phyloP scores from a whole-genome alignment of 2,329 filamentous ascomycete genomes.

The Neonectria sp. region DNA sequence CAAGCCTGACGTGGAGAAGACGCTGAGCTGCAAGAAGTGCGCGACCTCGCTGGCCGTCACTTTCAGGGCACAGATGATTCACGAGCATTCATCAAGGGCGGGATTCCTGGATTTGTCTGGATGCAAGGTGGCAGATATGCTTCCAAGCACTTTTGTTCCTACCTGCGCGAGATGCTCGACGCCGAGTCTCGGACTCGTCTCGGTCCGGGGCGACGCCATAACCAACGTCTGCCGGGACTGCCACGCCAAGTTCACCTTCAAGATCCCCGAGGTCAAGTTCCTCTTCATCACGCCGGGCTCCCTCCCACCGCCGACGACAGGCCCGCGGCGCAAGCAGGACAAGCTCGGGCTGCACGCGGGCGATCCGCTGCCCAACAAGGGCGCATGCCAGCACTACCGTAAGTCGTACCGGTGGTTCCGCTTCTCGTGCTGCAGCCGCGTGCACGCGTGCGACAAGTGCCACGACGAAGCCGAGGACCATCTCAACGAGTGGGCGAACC shows the following conservation, averaged over 20 bases:
- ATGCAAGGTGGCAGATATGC: conserved; percentile 81
- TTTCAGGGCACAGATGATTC: conserved; percentile 80
- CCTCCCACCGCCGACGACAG: conserved; percentile 56
- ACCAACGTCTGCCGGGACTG: conserved; percentile 85
- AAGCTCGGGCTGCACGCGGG: conserved; percentile 71
- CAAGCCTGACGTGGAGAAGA: conserved; percentile 68
- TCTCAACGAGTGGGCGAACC: conserved; percentile 83
- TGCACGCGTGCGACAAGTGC: conserved; percentile 78
- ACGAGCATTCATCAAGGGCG: conserved; percentile 80
- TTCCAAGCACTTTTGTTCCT: conserved; percentile 84
- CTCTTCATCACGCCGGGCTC: conserved; percentile 75
- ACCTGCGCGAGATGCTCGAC: conserved; percentile 85
- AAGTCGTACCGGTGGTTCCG: conserved; percentile 76
- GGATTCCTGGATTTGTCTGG: conserved; percentile 85
- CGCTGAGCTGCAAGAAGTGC: conserved; percentile 72
- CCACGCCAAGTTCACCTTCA: conserved; percentile 85
- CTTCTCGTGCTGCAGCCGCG: conserved; percentile 73
- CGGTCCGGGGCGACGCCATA: conserved; percentile 80
- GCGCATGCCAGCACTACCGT: conserved; percentile 71
- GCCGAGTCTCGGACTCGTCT: conserved; percentile 75
- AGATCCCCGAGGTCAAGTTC: conserved; percentile 84
- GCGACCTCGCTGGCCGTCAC: conserved; percentile 64
- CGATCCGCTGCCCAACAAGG: conserved; percentile 67
- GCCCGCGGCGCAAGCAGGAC: conserved; percentile 64
- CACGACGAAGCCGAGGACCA: conserved; percentile 82